Conservation (phyloP, 192 early-diverging fungal species). For the Backusella tarrabulga region DNA sequence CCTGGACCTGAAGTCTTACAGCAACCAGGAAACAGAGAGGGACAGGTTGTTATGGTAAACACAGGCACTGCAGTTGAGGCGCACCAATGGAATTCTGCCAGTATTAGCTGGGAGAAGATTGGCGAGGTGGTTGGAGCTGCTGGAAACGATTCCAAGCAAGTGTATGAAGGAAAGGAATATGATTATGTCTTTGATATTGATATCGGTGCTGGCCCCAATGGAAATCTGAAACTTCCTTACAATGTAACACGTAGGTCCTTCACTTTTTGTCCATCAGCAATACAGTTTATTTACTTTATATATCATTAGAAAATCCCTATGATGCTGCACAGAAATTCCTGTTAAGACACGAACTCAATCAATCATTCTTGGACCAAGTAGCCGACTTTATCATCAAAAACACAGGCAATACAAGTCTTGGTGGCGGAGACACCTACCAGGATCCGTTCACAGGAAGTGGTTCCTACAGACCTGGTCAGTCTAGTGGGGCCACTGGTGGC, state of each 20-base stretch:
- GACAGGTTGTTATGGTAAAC: slow-evolving; percentile 89
- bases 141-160: slow-evolving; percentile 71
- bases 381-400: slow-evolving; percentile 94
- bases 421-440: slow-evolving; percentile 31
- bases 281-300: slow-evolving; percentile 14
- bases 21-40: slow-evolving; percentile 72
- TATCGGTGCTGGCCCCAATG: slow-evolving; percentile 67
- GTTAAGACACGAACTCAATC: slow-evolving; percentile 71
- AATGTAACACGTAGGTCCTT: slow-evolving; percentile 65
- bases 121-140: slow-evolving; percentile 93
- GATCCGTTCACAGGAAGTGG: slow-evolving; percentile 46
- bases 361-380: slow-evolving; percentile 89
- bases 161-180: slow-evolving; percentile 87
- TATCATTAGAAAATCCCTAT: slow-evolving; percentile 84
- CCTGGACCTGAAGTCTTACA: slow-evolving; percentile 74
- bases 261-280: background rate
- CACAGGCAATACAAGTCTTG: slow-evolving; percentile 62
- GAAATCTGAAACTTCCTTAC: slow-evolving; percentile 88
- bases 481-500: slow-evolving; percentile 4
- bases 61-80: slow-evolving; percentile 71
- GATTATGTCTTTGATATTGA: slow-evolving; percentile 99
- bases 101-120: slow-evolving; percentile 77
- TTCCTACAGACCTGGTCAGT: slow-evolving; percentile 58
- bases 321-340: slow-evolving; percentile 91
- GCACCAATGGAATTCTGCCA: slow-evolving; percentile 76